Base-by-base conservation (phyloP, 2,329 filamentous ascomycete genomes). In the Colletotrichum agaves region DNA sequence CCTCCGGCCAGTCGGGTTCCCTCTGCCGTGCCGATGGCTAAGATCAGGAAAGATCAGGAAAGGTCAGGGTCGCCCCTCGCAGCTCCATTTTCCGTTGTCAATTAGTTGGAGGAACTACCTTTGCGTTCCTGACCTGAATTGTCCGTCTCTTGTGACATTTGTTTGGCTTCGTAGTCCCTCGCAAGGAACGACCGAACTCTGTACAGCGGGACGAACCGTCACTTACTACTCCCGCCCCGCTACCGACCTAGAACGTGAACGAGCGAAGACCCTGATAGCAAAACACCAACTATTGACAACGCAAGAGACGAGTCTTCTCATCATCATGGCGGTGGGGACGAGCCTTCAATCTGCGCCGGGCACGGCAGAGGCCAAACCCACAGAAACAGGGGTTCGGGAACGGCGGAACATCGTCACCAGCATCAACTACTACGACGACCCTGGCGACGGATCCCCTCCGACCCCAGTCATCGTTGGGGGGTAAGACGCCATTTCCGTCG, bases 391-490 rank as follows among this genome's bases (percentile, higher is more conserved):
- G 19, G 31, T 35, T 19, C 17, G 33, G 15, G 58, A 19, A 17
- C 55, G 39, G 21, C 69, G 63, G 27, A 47, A 67, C 33, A 62
- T 71, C 35, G 59, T 56, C 39, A 66, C 70, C 21, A 63, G 41
- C 53, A 62, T 71, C 46, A 70, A 70, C 69, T 71, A 71, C 56
- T 71, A 70, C n/a, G 57, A 69, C 21, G 70, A 71, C 33, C 69
- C 70, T 21, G 70, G 69, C 6, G 70, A 71, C 33, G 70, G 70
- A 23, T 67, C 70, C 44, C 59, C 69, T 46, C 70, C 70, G 31
- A 56, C 58, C 62, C 70, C 70, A 44, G 67, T 71, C 49, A 27
- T 71, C 46, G 70, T 71, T 41, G 69, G 70, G 52, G 58, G 65
- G 70, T 70, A 67, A 63, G 65, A 33, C 44, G 66, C 52, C 52